Base-by-base conservation (phyloP, 805 yeast genomes). In the Lipomyces anomalus region DNA sequence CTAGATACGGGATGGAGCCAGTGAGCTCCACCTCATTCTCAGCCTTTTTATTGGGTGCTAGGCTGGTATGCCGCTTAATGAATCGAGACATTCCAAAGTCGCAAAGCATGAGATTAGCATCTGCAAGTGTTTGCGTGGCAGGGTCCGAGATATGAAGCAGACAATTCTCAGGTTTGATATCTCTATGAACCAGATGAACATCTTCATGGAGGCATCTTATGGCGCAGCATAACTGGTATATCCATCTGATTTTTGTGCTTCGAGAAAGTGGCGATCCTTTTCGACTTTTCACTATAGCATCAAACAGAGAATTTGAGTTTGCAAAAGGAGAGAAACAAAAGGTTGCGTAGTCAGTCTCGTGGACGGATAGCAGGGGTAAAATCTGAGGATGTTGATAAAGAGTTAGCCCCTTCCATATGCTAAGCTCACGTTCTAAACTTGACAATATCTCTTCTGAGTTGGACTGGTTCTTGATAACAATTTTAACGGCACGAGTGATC, bases 1-100 rank as follows among this genome's bases (percentile, higher is more conserved):
- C 77, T 0, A 96, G 95, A 62, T 87, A 89, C 0, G 97, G 96
- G 26, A 89, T 69, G 1, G 95, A 88, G 0, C 97, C 97, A 40
- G 86, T 46, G 23, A 49, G 18, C 22, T 42, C 53, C 13, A 49
- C 42, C 22, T 48, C 55, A 22, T 36, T 23, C 16, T 26, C 40
- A 7, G 43, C 28, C 18, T 38, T 53, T 16, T 46, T 18, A 32
- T 35, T 35, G 9, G 51, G 32, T 17, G 40, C 21, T n/a, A 23
- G 47, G 20, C 6, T 4, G 32, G n/a, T 11, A 18, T 33, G 30
- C 13, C 29, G 48, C 21, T 5, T 43, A 11, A 43, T 58, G 41
- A 56, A 61, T 32, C 68, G 67, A 40, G 78, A 70, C 94, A 89
- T 85, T 4, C 97, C 97, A 67, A 89, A 89, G 65, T 89, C 97